phyloP scores from a whole-genome alignment of 371 early-diverging fungal genomes.

The Parasitella parasitica region DNA sequence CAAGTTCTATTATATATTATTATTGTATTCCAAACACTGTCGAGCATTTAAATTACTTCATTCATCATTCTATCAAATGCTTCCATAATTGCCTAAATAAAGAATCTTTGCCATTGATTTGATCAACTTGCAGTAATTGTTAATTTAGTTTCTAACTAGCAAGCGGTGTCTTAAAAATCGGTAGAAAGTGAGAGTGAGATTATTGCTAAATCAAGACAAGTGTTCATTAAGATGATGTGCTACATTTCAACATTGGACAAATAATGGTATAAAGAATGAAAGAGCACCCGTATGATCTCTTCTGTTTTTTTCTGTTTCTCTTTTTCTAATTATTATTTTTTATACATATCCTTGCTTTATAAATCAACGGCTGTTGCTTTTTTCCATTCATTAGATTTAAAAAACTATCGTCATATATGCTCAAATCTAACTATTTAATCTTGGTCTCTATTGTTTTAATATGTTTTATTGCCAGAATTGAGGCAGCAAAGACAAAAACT shows the following conservation, averaged over 20 bases:
- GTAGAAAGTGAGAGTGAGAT: too few species aligned
- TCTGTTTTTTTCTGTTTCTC: not conserved
- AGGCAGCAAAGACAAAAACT: conserved; percentile 5
- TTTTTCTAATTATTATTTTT: not conserved
- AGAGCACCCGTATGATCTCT: not conserved
- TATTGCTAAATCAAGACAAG: not conserved
- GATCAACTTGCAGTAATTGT: too few species aligned
- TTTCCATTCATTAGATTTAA: not conserved
- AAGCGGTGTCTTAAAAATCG: too few species aligned
- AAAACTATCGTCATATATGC: not conserved
- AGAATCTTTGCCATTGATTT: too few species aligned
- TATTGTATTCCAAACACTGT: too few species aligned
- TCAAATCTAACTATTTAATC: conserved; percentile 5
- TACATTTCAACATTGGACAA: not conserved
- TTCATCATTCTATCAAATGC: too few species aligned
- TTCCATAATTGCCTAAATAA: too few species aligned
- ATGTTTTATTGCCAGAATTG: conserved; percentile 4
- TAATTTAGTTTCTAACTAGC: too few species aligned
- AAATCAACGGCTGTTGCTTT: not conserved
- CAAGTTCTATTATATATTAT: too few species aligned
- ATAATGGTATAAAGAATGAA: not conserved
- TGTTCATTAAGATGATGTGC: not conserved
- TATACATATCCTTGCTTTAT: not conserved
- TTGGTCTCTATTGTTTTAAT: not conserved
- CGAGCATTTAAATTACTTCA: too few species aligned